A percentile compares a stretch with the other conserved stretches of the same genome.
phyloP scores from a whole-genome alignment of 345 rosid species.

The Eucalyptus tenuipes region DNA sequence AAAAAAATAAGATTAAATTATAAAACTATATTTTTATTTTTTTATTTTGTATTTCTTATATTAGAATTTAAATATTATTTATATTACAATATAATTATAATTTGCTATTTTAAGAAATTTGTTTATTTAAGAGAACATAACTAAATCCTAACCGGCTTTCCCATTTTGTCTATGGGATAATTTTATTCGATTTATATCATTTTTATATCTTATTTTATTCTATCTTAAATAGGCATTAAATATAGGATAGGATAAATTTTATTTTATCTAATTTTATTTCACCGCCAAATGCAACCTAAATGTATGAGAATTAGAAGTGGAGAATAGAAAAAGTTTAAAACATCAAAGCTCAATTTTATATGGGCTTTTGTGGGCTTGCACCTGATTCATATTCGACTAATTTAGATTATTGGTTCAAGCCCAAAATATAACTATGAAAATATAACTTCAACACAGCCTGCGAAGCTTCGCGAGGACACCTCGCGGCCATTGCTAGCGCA shows the following conservation, averaged over 20 bases:
- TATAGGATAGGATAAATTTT: fast-evolving
- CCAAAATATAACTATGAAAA: no score
- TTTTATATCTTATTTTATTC: no score
- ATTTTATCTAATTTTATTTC: no score
- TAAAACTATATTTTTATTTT: no score
- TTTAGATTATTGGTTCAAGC: neutral
- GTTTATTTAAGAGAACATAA: no score
- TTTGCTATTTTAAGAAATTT: no score
- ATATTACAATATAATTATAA: no score
- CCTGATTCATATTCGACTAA: fast-evolving
- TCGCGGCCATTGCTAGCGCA: neutral
- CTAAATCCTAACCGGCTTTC: fast-evolving
- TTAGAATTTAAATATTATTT: no score
- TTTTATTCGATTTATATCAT: fast-evolving
- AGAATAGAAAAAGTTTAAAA: neutral
- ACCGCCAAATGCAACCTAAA: fast-evolving
- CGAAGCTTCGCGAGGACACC: neutral
- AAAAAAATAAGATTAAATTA: no score
- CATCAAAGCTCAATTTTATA: neutral
- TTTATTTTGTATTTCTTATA: no score
- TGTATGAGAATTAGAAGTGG: neutral
- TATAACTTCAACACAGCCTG: neutral
- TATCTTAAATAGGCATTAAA: no score
- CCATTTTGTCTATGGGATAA: fast-evolving
- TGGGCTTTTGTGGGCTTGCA: neutral